phyloP scores from a whole-genome alignment of 768 basidiomycete genomes.

The Termitomyces heimii region DNA sequence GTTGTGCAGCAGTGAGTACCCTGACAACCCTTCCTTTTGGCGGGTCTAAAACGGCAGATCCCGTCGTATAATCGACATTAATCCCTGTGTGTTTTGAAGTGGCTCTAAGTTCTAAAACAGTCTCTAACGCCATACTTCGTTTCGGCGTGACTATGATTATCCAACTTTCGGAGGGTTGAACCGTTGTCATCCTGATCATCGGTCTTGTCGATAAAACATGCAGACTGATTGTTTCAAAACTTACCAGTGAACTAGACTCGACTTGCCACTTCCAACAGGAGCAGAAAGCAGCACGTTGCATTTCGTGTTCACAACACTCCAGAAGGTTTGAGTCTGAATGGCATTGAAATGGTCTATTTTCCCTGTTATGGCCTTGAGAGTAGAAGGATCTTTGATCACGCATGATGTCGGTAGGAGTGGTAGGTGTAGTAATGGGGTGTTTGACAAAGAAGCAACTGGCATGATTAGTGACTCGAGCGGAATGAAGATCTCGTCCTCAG shows the following conservation, averaged over 20 bases:
- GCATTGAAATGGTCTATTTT: slow-evolving; percentile 63
- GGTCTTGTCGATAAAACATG: neutral
- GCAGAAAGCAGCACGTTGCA: slow-evolving; percentile 69
- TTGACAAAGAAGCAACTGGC: slow-evolving; percentile 55
- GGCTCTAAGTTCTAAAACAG: slow-evolving; percentile 44
- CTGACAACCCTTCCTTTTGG: slow-evolving; percentile 42
- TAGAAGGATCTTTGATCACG: slow-evolving; percentile 37
- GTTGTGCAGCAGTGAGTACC: slow-evolving; percentile 47
- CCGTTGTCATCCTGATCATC: slow-evolving; percentile 47
- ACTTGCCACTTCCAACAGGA: slow-evolving; percentile 80
- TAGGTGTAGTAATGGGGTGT: slow-evolving; percentile 61
- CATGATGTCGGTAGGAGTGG: slow-evolving; percentile 61
- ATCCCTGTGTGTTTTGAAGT: slow-evolving; percentile 33
- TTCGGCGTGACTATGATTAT: slow-evolving; percentile 61
- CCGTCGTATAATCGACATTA: slow-evolving; percentile 27
- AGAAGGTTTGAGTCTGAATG: slow-evolving; percentile 87
- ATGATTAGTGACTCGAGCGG: slow-evolving; percentile 67
- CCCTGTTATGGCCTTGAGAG: slow-evolving; percentile 41
- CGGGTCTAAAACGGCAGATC: slow-evolving; percentile 27
- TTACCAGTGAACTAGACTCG: slow-evolving; percentile 73
- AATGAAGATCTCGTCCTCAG: slow-evolving; percentile 68
- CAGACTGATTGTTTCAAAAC: slow-evolving; percentile 18
- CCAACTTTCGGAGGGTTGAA: slow-evolving; percentile 39
- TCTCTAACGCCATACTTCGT: slow-evolving; percentile 48
- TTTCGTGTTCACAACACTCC: slow-evolving; percentile 67